These are phyloP conservation scores for Cicer arietinum DNA, from an alignment of 306 rosid species.

Conservation along the genomic window DNA sequence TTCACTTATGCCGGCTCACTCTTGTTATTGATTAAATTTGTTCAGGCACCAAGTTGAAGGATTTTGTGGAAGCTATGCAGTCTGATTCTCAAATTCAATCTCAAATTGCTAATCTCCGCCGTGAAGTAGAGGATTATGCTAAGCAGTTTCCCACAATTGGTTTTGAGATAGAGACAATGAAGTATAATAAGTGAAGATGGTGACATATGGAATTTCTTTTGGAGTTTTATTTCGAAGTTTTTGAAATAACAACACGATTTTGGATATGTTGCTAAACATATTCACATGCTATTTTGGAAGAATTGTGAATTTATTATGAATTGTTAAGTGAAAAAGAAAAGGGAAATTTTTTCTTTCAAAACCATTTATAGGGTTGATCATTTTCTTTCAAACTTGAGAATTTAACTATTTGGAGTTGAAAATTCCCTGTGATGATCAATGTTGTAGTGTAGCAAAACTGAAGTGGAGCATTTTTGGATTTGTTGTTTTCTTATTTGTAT, in stretches of 20 bases:
- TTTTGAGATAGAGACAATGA: conserved; percentile 81
- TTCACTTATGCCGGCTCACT: conserved; percentile 24
- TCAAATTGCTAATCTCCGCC: conserved; percentile 67
- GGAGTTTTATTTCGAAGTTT: conserved; percentile 29
- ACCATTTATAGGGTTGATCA: conserved; percentile 3
- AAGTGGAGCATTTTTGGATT: conserved; percentile 16
- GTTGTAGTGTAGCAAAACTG: conserved; percentile 19
- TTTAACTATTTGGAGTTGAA: background rate
- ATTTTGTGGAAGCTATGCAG: conserved; percentile 75
- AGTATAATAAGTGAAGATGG: conserved; percentile 62
- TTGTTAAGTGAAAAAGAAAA: conserved; percentile 15
- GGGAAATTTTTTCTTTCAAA: background rate
- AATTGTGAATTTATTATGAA: conserved; percentile 24
- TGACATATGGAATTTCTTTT: conserved; percentile 13
- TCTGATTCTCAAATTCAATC: conserved; percentile 68
- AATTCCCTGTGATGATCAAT: conserved; percentile 4
- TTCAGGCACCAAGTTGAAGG: conserved; percentile 89
- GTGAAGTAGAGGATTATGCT: conserved; percentile 79
- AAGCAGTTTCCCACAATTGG: conserved; percentile 87
- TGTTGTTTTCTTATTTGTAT: conserved; percentile 33
- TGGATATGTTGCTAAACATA: conserved; percentile 20
- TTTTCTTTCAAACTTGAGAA: conserved; percentile 38
- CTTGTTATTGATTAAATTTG: conserved; percentile 28
- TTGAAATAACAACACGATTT: conserved; percentile 13
- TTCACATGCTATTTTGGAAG: conserved; percentile 11